phyloP scores from a whole-genome alignment of 2,329 filamentous ascomycete genomes.

The Xylariaceae sp. region DNA sequence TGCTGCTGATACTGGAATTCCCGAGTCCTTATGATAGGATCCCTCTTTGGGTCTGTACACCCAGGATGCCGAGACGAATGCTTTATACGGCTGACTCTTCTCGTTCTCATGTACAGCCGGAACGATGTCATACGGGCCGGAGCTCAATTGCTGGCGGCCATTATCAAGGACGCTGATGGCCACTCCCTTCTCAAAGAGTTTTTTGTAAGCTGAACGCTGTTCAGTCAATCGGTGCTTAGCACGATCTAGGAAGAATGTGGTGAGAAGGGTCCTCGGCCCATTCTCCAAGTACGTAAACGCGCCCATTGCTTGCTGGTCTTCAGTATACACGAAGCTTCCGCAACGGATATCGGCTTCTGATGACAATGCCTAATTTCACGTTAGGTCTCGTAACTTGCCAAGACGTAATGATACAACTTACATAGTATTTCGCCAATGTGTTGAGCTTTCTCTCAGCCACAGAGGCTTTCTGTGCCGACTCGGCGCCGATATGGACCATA shows the following conservation, averaged over 20 bases:
- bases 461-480: conserved; percentile 3
- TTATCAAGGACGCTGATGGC: conserved; percentile 6
- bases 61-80: conserved; percentile 6
- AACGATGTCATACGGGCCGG: neutral
- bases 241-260: conserved; percentile 29
- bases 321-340: conserved; percentile 25
- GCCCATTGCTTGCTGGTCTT: conserved; percentile 17
- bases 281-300: conserved; percentile 26
- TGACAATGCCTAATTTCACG: conserved; percentile 2
- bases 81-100: neutral
- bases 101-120: neutral
- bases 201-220: conserved; percentile 11
- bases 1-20: neutral
- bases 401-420: conserved; percentile 14
- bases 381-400: conserved; percentile 4
- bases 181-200: conserved; percentile 22
- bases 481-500: conserved; percentile 26
- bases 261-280: conserved; percentile 9
- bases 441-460: conserved; percentile 26
- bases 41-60: conserved; percentile 5
- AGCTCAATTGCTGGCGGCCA: neutral
- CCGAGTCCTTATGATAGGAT: neutral
- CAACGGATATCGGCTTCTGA: conserved; percentile 1
- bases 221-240: conserved; percentile 3
- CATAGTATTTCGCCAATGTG: conserved; percentile 24